Conservation (phyloP, 345 rosid species). For the Lagerstroemia speciosa region DNA sequence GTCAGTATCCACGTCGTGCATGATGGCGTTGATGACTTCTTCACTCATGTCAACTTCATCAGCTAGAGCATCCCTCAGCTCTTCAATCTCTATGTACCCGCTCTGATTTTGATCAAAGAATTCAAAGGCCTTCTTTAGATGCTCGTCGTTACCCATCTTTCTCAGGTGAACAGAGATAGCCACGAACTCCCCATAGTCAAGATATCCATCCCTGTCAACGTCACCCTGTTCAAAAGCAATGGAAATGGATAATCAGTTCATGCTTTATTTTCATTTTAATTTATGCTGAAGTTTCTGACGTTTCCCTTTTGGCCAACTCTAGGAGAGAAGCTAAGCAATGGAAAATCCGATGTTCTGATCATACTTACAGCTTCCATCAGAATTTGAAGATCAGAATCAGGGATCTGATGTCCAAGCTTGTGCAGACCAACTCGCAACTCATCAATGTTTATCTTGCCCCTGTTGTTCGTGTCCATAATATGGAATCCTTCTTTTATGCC, state of each 20-base stretch:
- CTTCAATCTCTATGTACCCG: constrained; percentile 85
- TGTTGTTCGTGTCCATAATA: constrained; percentile 65
- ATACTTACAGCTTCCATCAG: constrained; percentile 90
- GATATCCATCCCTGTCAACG: constrained; percentile 66
- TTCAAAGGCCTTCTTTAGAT: constrained; percentile 72
- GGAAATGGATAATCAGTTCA: background rate
- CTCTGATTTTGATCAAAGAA: constrained; percentile 67
- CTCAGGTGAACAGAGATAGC: constrained; percentile 90
- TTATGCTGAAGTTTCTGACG: background rate
- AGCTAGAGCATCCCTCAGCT: constrained; percentile 60
- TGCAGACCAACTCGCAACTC: constrained; percentile 72
- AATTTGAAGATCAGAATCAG: constrained; percentile 81
- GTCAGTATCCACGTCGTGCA: constrained; percentile 90
- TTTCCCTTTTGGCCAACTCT: background rate
- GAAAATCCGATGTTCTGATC: background rate
- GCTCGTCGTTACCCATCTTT: constrained; percentile 88
- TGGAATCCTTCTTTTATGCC: constrained; percentile 85
- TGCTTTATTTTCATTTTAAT: background rate
- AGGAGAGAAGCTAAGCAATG: background rate
- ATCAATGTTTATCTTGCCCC: constrained; percentile 79
- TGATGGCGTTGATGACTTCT: constrained; percentile 75
- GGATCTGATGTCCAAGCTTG: constrained; percentile 67
- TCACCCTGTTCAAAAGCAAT: constrained; percentile 57
- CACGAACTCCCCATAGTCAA: constrained; percentile 75
- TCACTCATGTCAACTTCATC: constrained; percentile 69